Base-by-base conservation (phyloP, 768 basidiomycete species). In the Galerina sulciceps region DNA sequence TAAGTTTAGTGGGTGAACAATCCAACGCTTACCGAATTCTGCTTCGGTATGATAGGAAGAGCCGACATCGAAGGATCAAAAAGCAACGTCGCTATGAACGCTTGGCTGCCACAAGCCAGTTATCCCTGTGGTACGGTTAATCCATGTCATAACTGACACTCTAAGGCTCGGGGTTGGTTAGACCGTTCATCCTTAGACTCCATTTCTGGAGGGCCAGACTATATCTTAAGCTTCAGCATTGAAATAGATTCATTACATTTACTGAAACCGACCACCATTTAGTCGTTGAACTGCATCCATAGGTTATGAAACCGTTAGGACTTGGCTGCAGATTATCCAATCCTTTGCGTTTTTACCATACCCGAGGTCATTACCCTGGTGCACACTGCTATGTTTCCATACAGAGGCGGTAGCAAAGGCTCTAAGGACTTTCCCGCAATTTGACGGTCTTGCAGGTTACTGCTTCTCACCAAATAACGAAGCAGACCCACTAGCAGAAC, bases 21-120 rank as follows among this genome's bases (percentile, higher is more conserved):
- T 87, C 85, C 85, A 86, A 86, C 82, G 81, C 84, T 86, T 86
- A 85, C 83, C 81, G 82, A 86, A 85, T 86, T 86, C 83, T 86
- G 85, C 85, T 86, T 87, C 82, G 80, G 83, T 85, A 87, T 87
- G 85, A 87, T 86, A 86, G 85, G 85, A 86, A 86, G 85, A 86
- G 85, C 85, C 83, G 82, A 87, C 85, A 87, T 87, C 82, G 84
- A 86, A 87, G 86, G 85, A 86, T 86, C 84, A 86, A 87, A 86
- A 86, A 87, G 84, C 85, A 86, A 87, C 82, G 84, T 87, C 84
- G 85, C 86, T 87, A 87, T 87, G 86, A 88, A 87, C 81, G 84
- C 86, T 87, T 88, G 87, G 85, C 85, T 85, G 84, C 84, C 85
- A 87, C 85, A 85, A 87, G 85, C 84, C 85, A 85, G 85, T 87